Conservation (phyloP, 768 basidiomycete species). For the Amanita jacksonii region DNA sequence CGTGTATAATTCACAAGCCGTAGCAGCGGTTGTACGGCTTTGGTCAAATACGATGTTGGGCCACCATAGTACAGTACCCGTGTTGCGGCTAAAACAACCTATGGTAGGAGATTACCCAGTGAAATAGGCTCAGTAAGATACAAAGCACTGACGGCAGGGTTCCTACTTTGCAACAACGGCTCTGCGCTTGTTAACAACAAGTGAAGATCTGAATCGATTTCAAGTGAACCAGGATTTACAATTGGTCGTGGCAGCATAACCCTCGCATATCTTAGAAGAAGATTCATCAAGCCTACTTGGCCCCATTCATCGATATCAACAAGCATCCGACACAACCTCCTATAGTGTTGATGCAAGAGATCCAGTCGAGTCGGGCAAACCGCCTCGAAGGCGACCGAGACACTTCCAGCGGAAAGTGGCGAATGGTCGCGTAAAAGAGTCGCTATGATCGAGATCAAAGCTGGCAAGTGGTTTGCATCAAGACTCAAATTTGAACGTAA, state of each 20-base stretch:
- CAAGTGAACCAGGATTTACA: constrained; percentile 30
- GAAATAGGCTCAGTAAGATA: constrained; percentile 5
- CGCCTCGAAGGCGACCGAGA: constrained; percentile 75
- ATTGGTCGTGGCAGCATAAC: constrained; percentile 69
- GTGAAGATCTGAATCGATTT: constrained; percentile 70
- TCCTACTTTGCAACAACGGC: constrained; percentile 76
- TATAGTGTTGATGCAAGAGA: constrained; percentile 81
- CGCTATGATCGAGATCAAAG: constrained; percentile 60
- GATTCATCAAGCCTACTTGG: constrained; percentile 68
- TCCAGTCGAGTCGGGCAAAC: constrained; percentile 86
- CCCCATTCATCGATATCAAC: constrained; percentile 97
- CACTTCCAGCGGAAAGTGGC: constrained; percentile 80
- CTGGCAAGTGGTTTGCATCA: constrained; percentile 60
- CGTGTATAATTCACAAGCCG: constrained; percentile 56
- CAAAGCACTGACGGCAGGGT: constrained; percentile 64
- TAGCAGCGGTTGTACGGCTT: constrained; percentile 64
- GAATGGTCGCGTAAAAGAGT: constrained; percentile 64
- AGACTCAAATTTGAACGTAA: constrained; percentile 37
- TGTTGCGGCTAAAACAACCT: constrained; percentile 77
- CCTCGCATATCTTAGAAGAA: constrained; percentile 76
- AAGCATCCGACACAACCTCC: constrained; percentile 73
- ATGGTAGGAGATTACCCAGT: background rate
- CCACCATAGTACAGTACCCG: constrained; percentile 69
- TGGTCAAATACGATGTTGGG: constrained; percentile 41
- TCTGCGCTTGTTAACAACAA: constrained; percentile 63